phyloP scores from a whole-genome alignment of 1,284 basidiomycete species.

The Bondarzewia mesenterica region DNA sequence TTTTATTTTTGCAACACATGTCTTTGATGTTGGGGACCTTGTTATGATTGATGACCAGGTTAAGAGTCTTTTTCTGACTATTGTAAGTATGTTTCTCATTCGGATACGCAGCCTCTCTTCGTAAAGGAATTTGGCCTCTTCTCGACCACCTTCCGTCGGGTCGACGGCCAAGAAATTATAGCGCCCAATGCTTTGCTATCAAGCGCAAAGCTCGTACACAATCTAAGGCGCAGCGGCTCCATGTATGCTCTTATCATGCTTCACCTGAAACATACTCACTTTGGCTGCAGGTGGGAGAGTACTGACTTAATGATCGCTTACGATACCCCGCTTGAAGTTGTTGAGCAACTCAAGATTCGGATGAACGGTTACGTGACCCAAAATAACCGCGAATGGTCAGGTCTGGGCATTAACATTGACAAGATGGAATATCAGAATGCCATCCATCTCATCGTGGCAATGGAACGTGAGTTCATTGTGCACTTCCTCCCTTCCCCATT shows the following conservation, averaged over 20 bases:
- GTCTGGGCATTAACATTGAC: constrained; percentile 54
- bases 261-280: constrained; percentile 13
- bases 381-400: constrained; percentile 72
- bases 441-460: constrained; percentile 56
- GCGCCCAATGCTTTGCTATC: constrained; percentile 77
- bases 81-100: not conserved
- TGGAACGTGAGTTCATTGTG: constrained; percentile 56
- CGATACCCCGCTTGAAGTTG: constrained; percentile 55
- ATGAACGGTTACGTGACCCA: constrained; percentile 55
- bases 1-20: constrained; percentile 80
- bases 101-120: constrained; percentile 38
- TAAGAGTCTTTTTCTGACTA: constrained; percentile 8
- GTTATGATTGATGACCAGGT: constrained; percentile 73
- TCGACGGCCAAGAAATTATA: constrained; percentile 75
- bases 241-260: constrained; percentile 38
- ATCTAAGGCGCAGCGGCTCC: constrained; percentile 65
- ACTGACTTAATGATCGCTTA: constrained; percentile 60
- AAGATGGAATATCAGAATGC: constrained; percentile 74
- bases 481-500: not conserved
- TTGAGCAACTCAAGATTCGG: constrained; percentile 58
- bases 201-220: constrained; percentile 69
- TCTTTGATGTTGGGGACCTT: constrained; percentile 72
- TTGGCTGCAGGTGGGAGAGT: constrained; percentile 61
- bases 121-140: constrained; percentile 79
- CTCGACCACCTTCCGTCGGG: constrained; percentile 71